These are phyloP conservation scores for Casuarina cunninghamiana DNA, from an alignment of 306 rosid species.

Conservation along the genomic window DNA sequence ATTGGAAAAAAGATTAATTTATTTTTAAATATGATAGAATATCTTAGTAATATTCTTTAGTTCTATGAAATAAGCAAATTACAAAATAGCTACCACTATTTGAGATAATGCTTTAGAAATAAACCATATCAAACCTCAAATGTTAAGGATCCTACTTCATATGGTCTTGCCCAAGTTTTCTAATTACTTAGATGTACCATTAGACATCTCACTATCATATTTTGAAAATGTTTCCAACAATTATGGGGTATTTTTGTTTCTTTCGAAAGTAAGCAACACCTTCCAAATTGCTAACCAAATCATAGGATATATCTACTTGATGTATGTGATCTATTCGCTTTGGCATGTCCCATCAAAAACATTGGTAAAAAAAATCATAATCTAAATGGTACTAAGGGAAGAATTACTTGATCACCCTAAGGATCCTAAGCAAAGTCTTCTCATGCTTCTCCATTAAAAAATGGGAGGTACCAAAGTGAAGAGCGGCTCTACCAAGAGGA, in stretches of 20 bases:
- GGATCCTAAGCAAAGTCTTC: constrained; percentile 59
- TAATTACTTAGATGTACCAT: not conserved
- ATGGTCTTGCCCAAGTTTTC: not conserved
- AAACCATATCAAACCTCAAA: not conserved
- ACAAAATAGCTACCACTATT: not conserved
- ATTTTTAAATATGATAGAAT: not conserved
- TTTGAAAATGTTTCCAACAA: not conserved
- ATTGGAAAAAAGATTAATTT: constrained; percentile 30
- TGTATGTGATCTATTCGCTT: not conserved
- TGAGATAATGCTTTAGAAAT: not conserved
- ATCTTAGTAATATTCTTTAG: not conserved
- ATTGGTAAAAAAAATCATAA: not conserved
- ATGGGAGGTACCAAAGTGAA: constrained; percentile 59
- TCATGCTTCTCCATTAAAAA: constrained; percentile 61
- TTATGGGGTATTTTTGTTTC: not conserved
- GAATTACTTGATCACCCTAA: constrained; percentile 74
- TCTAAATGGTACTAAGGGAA: constrained; percentile 18
- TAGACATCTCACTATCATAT: not conserved
- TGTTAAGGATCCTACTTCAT: not conserved
- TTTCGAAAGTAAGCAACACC: not conserved
- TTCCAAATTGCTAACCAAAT: constrained; percentile 5
- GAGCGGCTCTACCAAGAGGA: constrained; percentile 59
- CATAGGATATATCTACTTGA: not conserved
- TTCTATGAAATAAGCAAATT: not conserved
- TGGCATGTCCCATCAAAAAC: not conserved